Base-by-base conservation (phyloP, 495 filamentous ascomycete genomes). In the Paragyromitra xinjiangensis region DNA sequence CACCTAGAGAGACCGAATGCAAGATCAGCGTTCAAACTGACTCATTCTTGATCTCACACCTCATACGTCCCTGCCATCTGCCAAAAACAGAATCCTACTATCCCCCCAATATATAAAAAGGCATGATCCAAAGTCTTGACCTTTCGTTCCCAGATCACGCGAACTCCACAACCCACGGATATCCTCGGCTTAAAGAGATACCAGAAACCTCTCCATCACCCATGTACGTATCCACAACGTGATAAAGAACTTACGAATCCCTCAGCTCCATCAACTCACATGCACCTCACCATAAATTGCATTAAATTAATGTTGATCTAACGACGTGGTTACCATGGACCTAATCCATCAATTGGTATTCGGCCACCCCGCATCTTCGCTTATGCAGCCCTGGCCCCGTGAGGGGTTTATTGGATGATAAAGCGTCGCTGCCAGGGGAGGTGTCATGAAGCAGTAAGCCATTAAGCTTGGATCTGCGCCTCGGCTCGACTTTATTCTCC, bases 291-390 rank as follows among this genome's bases (percentile, higher is more conserved):
- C 48, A 44, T 16, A 69, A 64, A 44, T 26, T 58, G n/a, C 37
- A 14, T 7, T 59, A 58, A 44, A 61, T 70, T 70, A 58, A 51
- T 63, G 58, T 51, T 63, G 42, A 71, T 71, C 42, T 26, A 59
- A 59, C 37, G 9, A 42, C 19, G 16, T 45, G 40, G 62, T 64
- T 64, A 40, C 40, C 37, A 64, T 64, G 62, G 39, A 9, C 62
- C 37, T 9, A 39, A 7, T 1, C 64, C 12, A 14, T 24, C 63
- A 12, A 11, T 50, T 16, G 7, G 5, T 37, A 14, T 37, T 37
- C 45, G 45, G 48, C 9, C 56, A 51, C 56, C 69, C 69, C 40
- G 56, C 56, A 71, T 63, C 24, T 50, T 71, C 69, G 69, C 69
- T 71, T 64, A 72, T 64, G 69, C 37, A 53, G 37, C 29, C 19